These are phyloP conservation scores for Cryptococcus hybrid DNA, from an alignment of 1,284 basidiomycete genomes.

Conservation along the genomic window DNA sequence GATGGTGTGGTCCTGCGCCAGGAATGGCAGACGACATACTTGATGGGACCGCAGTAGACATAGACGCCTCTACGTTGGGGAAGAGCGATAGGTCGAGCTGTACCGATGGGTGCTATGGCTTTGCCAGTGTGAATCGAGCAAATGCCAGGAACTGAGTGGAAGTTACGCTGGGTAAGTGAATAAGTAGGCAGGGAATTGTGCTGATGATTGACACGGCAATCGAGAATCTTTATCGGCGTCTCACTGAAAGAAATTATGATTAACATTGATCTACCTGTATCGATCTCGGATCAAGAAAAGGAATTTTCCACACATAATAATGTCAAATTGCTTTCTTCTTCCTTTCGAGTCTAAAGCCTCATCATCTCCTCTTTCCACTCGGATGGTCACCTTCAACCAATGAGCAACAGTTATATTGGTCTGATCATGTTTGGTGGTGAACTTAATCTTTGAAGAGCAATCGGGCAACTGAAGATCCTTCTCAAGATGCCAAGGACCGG, in stretches of 20 bases:
- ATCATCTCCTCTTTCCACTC: constrained; percentile 79
- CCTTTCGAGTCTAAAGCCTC: constrained; percentile 63
- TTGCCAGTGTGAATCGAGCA: constrained; percentile 37
- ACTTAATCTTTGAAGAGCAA: constrained; percentile 59
- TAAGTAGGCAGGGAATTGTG: constrained; percentile 68
- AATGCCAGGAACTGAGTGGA: constrained; percentile 13
- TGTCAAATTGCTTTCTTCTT: constrained; percentile 77
- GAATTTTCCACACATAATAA: constrained; percentile 62
- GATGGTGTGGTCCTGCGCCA: not conserved
- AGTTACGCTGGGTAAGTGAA: constrained; percentile 22
- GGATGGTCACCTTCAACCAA: constrained; percentile 74
- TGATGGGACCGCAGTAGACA: not conserved
- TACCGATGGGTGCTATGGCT: not conserved
- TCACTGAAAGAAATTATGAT: constrained; percentile 29
- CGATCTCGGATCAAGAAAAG: not conserved
- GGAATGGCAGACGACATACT: not conserved
- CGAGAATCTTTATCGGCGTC: constrained; percentile 51
- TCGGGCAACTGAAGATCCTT: constrained; percentile 51
- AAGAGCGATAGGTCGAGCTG: not conserved
- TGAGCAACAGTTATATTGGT: constrained; percentile 80
- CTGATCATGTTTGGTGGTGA: constrained; percentile 77
- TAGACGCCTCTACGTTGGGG: not conserved
- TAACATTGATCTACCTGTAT: not conserved
- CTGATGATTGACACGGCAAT: constrained; percentile 72
- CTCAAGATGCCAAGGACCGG: constrained; percentile 59